These are phyloP conservation scores for Coelastrella sp. DNA, from an alignment of 139 green algal species.

Conservation along the genomic window DNA sequence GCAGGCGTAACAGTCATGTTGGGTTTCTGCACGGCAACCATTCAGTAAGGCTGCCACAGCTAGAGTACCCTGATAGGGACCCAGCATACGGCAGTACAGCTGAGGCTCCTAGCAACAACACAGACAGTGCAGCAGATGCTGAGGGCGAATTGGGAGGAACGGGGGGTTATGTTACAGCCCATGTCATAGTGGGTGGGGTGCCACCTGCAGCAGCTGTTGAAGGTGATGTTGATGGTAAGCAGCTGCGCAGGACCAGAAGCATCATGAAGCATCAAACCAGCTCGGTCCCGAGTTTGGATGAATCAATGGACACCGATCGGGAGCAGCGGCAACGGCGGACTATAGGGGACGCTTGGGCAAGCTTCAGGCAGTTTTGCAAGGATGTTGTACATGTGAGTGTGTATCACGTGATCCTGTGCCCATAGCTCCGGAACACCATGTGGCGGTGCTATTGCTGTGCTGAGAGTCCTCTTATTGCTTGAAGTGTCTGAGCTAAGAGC, in stretches of 20 bases:
- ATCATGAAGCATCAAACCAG: slow-evolving; percentile 9
- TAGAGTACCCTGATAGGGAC: not conserved
- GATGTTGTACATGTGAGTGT: not conserved
- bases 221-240: too few relatives aligned
- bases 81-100: not conserved
- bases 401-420: too few relatives aligned
- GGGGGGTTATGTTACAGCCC: slow-evolving; percentile 1
- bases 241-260: not conserved
- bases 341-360: not conserved
- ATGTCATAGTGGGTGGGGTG: not conserved
- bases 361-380: not conserved
- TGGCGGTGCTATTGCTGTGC: too few relatives aligned
- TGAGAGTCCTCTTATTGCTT: too few relatives aligned
- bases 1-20: not conserved
- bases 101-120: not conserved
- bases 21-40: not conserved
- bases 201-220: too few relatives aligned
- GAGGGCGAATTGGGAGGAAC: not conserved
- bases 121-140: not conserved
- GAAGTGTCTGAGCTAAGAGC: too few relatives aligned
- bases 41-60: not conserved
- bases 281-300: too few relatives aligned
- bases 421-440: too few relatives aligned
- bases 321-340: not conserved
- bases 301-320: too few relatives aligned